Evolutionary conservation across 2,329 filamentous ascomycete genomes (phyloP).

Genomic region (Phyllosticta citriasiana): DNA sequence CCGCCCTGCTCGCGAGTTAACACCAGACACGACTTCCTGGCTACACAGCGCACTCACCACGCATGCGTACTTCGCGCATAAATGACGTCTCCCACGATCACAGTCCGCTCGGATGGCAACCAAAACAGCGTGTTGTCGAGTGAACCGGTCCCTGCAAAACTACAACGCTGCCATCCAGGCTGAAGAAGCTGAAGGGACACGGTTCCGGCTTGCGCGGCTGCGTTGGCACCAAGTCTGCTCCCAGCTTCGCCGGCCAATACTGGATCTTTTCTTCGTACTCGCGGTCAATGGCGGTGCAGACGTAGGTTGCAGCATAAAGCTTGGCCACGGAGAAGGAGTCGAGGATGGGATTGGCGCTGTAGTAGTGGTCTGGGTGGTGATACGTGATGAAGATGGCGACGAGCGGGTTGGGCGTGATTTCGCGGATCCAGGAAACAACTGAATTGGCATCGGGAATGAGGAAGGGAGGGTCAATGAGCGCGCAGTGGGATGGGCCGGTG

Average conservation of each 20-base stretch:
- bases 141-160: constrained; percentile 23
- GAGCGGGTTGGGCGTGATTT: constrained; percentile 16
- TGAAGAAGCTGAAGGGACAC: constrained; percentile 21
- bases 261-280: constrained; percentile 26
- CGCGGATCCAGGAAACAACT: constrained; percentile 20
- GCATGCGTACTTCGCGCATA: constrained; percentile 25
- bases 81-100: constrained; percentile 22
- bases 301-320: constrained; percentile 16
- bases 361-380: constrained; percentile 27
- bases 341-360: constrained; percentile 19
- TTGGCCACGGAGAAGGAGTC: constrained; percentile 18
- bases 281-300: constrained; percentile 23
- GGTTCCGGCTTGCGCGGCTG: constrained; percentile 16
- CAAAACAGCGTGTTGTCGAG: constrained; percentile 20
- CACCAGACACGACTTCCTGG: too few species aligned
- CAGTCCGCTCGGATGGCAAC: constrained; percentile 18
- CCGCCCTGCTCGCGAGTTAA: constrained; percentile 12
- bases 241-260: constrained; percentile 22
- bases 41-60: constrained; percentile 12
- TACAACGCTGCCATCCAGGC: constrained; percentile 18
- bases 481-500: constrained; percentile 11
- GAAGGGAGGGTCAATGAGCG: constrained; percentile 25
- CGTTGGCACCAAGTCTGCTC: constrained; percentile 18
- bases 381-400: constrained; percentile 26
- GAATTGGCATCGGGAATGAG: constrained; percentile 22